phyloP scores from a whole-genome alignment of 768 basidiomycete genomes.

The Cystobasidium ongulense region DNA sequence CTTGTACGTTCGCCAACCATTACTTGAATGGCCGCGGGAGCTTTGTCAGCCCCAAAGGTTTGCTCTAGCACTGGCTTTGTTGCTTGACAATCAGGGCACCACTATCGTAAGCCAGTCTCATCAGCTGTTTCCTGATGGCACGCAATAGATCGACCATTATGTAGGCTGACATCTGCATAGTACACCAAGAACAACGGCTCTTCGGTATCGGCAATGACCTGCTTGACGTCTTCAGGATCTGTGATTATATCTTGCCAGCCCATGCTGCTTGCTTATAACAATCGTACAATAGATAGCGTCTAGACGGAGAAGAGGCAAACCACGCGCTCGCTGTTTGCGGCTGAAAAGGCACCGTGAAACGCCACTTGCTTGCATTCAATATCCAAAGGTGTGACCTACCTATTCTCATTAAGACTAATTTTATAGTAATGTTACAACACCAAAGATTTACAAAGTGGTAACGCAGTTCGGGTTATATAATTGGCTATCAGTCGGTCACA shows the following conservation, averaged over 20 bases:
- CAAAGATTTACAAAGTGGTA: too few species aligned
- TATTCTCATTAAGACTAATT: too few species aligned
- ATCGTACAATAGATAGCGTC: too few species aligned
- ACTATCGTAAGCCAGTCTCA: background rate
- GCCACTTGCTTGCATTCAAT: too few species aligned
- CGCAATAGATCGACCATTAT: background rate
- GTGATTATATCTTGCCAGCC: background rate
- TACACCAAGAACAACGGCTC: background rate
- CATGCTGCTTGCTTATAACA: background rate
- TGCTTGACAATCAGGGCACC: conserved; percentile 20
- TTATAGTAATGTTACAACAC: too few species aligned
- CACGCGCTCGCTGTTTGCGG: too few species aligned
- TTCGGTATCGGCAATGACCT: background rate
- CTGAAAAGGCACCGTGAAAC: too few species aligned
- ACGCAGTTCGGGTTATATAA: too few species aligned
- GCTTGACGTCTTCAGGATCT: background rate
- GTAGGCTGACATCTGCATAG: background rate
- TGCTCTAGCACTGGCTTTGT: background rate
- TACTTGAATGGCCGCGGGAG: background rate
- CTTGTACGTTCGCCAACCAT: conserved; percentile 5
- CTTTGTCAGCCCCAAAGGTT: background rate
- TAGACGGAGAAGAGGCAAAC: background rate
- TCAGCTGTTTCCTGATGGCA: too few species aligned
- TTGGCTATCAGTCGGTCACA: background rate
- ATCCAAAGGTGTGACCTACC: too few species aligned